Evolutionary conservation across 345 rosid genomes (phyloP).

Genomic region (Euphorbia tirucalli): DNA sequence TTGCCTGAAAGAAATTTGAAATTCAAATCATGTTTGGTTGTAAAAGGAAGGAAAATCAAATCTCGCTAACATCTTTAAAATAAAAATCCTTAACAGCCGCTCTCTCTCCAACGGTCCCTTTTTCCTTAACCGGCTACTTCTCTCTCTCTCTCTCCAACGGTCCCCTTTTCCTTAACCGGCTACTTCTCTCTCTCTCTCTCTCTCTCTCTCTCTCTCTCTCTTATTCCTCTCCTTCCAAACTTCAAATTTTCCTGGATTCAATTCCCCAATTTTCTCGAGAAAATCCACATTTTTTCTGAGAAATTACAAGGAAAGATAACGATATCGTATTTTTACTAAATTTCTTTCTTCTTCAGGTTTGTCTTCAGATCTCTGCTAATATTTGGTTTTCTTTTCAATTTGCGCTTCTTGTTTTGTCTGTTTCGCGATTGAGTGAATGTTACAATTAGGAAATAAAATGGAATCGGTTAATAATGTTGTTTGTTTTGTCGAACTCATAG

Average conservation of each 20-base stretch:
- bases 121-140: constrained; percentile 10
- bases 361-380: constrained; percentile 13
- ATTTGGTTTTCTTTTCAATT: background rate
- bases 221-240: background rate
- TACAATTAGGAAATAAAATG: background rate
- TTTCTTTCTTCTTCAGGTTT: constrained; percentile 23
- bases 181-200: constrained; percentile 3
- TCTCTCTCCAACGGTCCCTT: constrained; percentile 11
- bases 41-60: background rate
- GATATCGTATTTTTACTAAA: background rate
- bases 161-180: constrained; percentile 17
- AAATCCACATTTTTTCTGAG: background rate
- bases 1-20: background rate
- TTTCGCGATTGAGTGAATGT: background rate
- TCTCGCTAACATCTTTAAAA: background rate
- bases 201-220: background rate
- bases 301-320: background rate
- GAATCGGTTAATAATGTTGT: background rate
- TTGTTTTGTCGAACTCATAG: background rate
- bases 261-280: background rate
- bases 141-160: background rate
- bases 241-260: background rate
- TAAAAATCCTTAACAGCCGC: constrained; percentile 16
- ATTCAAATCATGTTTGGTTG: constrained; percentile 1
- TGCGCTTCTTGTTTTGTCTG: background rate